Evolutionary conservation across 1,284 basidiomycete species (phyloP).

Genomic region (Leccinum variabile): DNA sequence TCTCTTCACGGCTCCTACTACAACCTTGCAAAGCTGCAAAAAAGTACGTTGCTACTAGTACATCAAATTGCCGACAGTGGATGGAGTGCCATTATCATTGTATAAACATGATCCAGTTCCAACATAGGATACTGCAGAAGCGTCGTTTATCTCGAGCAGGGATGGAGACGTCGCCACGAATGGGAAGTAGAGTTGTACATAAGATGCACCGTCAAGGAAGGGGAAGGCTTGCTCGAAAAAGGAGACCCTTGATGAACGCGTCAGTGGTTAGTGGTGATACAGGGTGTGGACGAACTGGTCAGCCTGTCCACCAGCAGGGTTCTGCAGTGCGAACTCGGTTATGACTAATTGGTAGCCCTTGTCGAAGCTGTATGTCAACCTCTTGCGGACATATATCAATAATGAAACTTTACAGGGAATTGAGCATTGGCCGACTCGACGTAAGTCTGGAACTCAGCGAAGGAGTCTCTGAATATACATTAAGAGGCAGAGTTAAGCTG

Average conservation of each 20-base stretch:
- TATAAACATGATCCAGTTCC: conserved; percentile 35
- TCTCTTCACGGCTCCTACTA: not conserved
- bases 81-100: conserved; percentile 24
- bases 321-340: conserved; percentile 35
- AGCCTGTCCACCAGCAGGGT: conserved; percentile 35
- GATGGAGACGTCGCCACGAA: conserved; percentile 35
- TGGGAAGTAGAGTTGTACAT: conserved; percentile 38
- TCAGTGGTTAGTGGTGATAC: not conserved
- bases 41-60: not conserved
- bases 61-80: conserved; percentile 29
- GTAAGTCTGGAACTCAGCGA: conserved; percentile 31
- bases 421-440: conserved; percentile 29
- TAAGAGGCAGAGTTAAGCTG: not conserved
- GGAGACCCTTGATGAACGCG: conserved; percentile 17
- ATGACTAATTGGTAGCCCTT: conserved; percentile 27
- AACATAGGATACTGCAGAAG: conserved; percentile 6
- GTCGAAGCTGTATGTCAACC: conserved; percentile 5
- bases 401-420: conserved; percentile 29
- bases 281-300: conserved; percentile 31
- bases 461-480: conserved; percentile 18
- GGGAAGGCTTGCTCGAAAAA: conserved; percentile 37
- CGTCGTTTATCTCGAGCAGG: conserved; percentile 22
- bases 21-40: not conserved
- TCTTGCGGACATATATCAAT: not conserved
- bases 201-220: conserved; percentile 33